Evolutionary conservation across 176 grass and related monocot species (phyloP).

Genomic region (Thalia dealbata): DNA sequence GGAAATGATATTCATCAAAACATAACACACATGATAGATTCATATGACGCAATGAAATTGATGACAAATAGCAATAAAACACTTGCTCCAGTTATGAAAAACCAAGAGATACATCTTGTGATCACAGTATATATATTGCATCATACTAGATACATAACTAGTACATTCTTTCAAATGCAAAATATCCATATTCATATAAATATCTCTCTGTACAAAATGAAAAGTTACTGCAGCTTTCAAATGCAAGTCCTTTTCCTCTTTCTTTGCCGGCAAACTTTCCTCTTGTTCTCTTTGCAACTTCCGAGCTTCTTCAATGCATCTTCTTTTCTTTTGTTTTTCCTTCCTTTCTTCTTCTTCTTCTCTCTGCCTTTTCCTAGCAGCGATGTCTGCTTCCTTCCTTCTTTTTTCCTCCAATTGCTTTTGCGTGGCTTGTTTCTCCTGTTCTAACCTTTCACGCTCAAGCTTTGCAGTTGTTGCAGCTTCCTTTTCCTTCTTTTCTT

Average conservation of each 20-base stretch:
- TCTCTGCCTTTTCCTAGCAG: slow-evolving; percentile 55
- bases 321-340: slow-evolving; percentile 30
- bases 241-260: neutral
- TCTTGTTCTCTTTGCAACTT: slow-evolving; percentile 11
- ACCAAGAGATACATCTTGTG: neutral
- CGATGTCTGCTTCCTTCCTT: slow-evolving; percentile 53
- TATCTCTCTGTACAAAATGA: neutral
- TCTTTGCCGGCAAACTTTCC: neutral
- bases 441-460: slow-evolving; percentile 64
- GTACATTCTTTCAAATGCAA: no score
- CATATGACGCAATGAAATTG: neutral
- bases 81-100: neutral
- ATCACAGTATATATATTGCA: neutral
- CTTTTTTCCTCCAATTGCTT: slow-evolving; percentile 54
- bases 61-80: neutral
- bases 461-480: slow-evolving; percentile 50
- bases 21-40: neutral
- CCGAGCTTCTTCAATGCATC: slow-evolving; percentile 7
- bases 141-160: no score
- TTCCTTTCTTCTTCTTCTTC: slow-evolving; percentile 23
- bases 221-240: neutral
- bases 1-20: neutral
- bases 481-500: slow-evolving; percentile 37
- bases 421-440: slow-evolving; percentile 67
- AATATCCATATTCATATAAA: neutral